Base-by-base conservation (phyloP, 345 rosid genomes). In the Gossypium rotundifolium region DNA sequence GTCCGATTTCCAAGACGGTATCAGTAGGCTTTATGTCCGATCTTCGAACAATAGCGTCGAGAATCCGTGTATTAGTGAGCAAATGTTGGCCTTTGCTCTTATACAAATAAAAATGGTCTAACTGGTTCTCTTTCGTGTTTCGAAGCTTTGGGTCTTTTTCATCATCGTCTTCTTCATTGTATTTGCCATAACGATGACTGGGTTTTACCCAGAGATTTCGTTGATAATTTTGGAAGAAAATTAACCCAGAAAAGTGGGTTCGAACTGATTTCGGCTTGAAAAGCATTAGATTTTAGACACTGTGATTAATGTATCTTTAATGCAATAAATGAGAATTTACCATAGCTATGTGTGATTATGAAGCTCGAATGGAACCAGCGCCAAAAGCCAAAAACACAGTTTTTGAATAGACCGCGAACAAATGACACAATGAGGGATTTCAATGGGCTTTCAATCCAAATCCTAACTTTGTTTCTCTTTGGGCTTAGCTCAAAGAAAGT, bases 1-100 rank as follows among this genome's bases (percentile, higher is more conserved):
- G 98, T 65, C 96, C 98, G 22, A 95, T 89, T 84, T 95, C 96
- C 7, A 95, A 76, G 48, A 93, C 94, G 0, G 91, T 90, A 71
- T 95, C 98, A 0, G 82, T 76, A 2, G 89, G 84, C 38, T 78
- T 78, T 42, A 91, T 53, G 14, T 79, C 73, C 2, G 97, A 89
- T 77, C 73, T 81, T 42, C 85, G 79, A 58, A 93, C 94, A 65
- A 95, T 90, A 53, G 86, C 45, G 81, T 93, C 94, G 27, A 94
- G 88, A 72, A 95, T 78, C 54, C 94, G 81, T 2, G 82, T 88
- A 72, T 95, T 95, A 55, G 93, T 90, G 76, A 95, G 99, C 38
- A 93, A 84, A 75, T 95, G 99, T 64, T 95, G 99, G 44, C 98
- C 99, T 80, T 87, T 93, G 88, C 71, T 67, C 57, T 67, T 67